Evolutionary conservation across 805 yeast genomes (phyloP).

Genomic region (Nakazawaea anatomiae): DNA sequence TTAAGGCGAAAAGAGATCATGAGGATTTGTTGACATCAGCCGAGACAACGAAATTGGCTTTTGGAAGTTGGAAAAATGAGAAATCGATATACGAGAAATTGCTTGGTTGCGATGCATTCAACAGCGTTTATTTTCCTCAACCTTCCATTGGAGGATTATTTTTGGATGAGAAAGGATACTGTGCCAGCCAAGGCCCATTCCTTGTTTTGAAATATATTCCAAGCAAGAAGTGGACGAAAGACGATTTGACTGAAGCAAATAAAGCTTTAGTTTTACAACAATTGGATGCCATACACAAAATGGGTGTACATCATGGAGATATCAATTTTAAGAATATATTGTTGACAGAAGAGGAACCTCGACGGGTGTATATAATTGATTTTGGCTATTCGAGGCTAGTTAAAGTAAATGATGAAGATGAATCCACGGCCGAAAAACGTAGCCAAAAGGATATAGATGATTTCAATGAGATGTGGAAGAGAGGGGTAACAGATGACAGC

Average conservation of each 20-base stretch:
- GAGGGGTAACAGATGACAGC: neutral
- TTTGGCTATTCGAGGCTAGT: neutral
- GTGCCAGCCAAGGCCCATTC: neutral
- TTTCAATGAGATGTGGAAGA: neutral
- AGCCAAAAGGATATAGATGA: too few species aligned
- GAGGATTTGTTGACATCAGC: neutral
- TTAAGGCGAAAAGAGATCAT: neutral
- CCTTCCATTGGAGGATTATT: neutral
- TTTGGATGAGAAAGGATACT: neutral
- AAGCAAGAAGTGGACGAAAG: neutral
- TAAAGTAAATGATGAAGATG: too few species aligned
- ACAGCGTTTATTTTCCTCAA: neutral
- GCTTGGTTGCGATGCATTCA: neutral
- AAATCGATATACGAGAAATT: neutral
- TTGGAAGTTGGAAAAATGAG: neutral
- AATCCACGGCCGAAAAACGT: too few species aligned
- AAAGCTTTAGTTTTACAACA: neutral
- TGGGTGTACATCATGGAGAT: neutral
- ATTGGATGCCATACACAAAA: neutral
- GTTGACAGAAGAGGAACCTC: neutral
- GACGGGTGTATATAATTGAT: neutral
- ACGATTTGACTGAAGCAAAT: neutral
- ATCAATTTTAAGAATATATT: too few species aligned
- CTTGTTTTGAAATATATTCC: neutral
- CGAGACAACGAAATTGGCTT: neutral